Evolutionary conservation across 371 early-diverging fungal species (phyloP).

Genomic region (Saksenaea vasiformis): DNA sequence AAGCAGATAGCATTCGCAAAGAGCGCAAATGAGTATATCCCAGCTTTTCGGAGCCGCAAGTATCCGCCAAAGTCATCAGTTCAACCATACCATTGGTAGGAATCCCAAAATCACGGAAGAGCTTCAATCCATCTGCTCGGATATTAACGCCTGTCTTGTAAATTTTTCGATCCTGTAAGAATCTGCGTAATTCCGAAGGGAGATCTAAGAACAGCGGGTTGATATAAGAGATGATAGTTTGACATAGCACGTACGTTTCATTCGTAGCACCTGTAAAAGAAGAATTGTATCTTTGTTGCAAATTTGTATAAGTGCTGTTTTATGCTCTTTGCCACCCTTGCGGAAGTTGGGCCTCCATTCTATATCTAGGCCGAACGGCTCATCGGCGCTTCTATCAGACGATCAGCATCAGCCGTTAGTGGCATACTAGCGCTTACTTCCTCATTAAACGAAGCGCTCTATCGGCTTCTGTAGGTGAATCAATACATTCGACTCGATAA

Average conservation of each 20-base stretch:
- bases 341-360: constrained; percentile 59
- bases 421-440: not conserved
- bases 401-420: not conserved
- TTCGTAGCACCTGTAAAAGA: constrained; percentile 47
- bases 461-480: constrained; percentile 13
- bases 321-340: constrained; percentile 36
- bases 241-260: constrained; percentile 28
- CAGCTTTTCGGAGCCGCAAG: constrained; percentile 27
- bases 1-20: constrained; percentile 35
- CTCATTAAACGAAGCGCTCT: not conserved
- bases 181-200: constrained; percentile 36
- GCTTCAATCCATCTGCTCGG: constrained; percentile 48
- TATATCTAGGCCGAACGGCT: constrained; percentile 53
- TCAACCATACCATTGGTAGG: constrained; percentile 56
- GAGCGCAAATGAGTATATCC: constrained; percentile 33
- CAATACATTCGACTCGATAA: constrained; percentile 24
- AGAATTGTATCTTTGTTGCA: constrained; percentile 46
- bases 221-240: not conserved
- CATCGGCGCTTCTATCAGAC: not conserved
- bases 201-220: constrained; percentile 19
- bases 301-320: constrained; percentile 53
- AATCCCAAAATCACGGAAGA: constrained; percentile 53
- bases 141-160: constrained; percentile 61
- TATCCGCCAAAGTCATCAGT: constrained; percentile 33
- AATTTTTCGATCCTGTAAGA: constrained; percentile 40